A percentile compares a stretch with the other conserved stretches of the same genome.
phyloP scores from a whole-genome alignment of 192 early-diverging fungal species.

The Backusella circina region DNA sequence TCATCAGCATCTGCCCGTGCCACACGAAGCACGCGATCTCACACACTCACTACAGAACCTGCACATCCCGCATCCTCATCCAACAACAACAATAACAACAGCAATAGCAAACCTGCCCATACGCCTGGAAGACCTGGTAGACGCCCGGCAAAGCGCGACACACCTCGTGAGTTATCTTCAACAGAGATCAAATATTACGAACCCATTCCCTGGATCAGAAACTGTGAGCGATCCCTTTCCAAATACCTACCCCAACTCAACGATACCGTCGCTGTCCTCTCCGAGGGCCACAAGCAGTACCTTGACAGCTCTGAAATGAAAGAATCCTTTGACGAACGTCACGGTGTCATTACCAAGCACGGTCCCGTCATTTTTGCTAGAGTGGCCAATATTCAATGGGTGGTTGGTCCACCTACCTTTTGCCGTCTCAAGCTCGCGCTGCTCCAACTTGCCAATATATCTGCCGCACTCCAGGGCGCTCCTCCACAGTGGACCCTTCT shows the following conservation, averaged over 20 bases:
- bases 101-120: not conserved
- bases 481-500: conserved; percentile 18
- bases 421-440: conserved; percentile 55
- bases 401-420: conserved; percentile 66
- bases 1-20: not conserved
- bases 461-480: conserved; percentile 35
- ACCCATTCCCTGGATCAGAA: conserved; percentile 53
- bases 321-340: conserved; percentile 15
- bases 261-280: conserved; percentile 53
- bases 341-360: conserved; percentile 29
- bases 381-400: conserved; percentile 53
- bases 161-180: not conserved
- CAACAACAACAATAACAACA: not conserved
- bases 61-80: not conserved
- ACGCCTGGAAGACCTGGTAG: not conserved
- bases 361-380: conserved; percentile 51
- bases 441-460: conserved; percentile 41
- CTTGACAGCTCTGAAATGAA: conserved; percentile 38
- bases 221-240: conserved; percentile 33
- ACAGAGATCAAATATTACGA: conserved; percentile 21
- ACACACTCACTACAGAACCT: not conserved
- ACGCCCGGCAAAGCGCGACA: not conserved
- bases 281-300: conserved; percentile 58
- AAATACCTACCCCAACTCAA: conserved; percentile 65
- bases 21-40: not conserved